These are phyloP conservation scores for Herpetospermum pedunculosum DNA, from an alignment of 306 rosid genomes.

Conservation along the genomic window DNA sequence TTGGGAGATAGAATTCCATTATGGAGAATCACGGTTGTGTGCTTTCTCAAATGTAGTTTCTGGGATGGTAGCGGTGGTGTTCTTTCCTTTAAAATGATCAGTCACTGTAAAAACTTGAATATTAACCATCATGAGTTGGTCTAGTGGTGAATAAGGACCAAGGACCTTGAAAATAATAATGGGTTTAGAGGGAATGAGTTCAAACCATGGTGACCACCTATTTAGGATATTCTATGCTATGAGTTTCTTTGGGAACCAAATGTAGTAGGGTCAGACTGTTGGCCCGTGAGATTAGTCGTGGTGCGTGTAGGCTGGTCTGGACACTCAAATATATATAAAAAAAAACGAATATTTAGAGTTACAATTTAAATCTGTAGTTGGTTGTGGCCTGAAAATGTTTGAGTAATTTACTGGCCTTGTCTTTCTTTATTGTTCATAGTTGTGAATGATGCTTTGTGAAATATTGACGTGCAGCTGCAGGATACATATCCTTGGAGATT, in stretches of 20 bases:
- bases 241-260: no score
- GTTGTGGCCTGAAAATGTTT: not conserved
- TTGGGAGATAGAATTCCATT: not conserved
- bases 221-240: no score
- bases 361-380: not conserved
- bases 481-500: not conserved
- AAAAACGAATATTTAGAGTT: not conserved
- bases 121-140: no score
- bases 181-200: no score
- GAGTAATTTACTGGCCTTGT: not conserved
- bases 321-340: no score
- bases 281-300: no score
- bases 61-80: not conserved
- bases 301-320: no score
- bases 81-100: not conserved
- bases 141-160: no score
- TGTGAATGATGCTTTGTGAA: not conserved
- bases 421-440: not conserved
- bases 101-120: not conserved
- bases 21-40: not conserved
- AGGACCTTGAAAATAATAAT: no score
- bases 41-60: not conserved
- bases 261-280: no score
- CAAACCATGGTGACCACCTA: no score
- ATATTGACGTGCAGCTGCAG: not conserved